phyloP scores from a whole-genome alignment of 805 yeast species.

The Cyberlindnera subsufficiens region DNA sequence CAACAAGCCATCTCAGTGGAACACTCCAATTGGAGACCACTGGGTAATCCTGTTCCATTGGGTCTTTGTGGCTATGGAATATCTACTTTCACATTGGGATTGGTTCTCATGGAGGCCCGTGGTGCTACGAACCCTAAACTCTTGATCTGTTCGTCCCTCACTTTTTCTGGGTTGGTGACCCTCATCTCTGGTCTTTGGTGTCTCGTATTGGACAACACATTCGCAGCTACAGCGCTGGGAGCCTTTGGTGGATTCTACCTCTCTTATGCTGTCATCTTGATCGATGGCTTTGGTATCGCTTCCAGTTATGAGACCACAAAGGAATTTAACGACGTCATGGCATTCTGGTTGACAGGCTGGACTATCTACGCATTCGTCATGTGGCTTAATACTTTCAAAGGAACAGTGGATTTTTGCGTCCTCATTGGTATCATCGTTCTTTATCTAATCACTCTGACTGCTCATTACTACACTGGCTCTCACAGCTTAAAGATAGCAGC shows the following conservation, averaged over 20 bases:
- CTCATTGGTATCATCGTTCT: slow-evolving; percentile 11
- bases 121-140: slow-evolving; percentile 38
- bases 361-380: slow-evolving; percentile 42
- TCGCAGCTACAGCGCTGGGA: slow-evolving; percentile 48
- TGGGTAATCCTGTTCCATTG: slow-evolving; percentile 45
- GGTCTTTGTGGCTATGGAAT: slow-evolving; percentile 46
- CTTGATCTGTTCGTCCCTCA: slow-evolving; percentile 39
- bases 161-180: slow-evolving; percentile 46
- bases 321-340: slow-evolving; percentile 39
- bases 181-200: slow-evolving; percentile 48
- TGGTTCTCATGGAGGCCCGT: slow-evolving; percentile 40
- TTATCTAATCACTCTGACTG: slow-evolving; percentile 32
- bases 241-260: slow-evolving; percentile 55
- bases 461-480: slow-evolving; percentile 35
- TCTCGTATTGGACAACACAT: slow-evolving; percentile 44
- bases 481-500: slow-evolving; percentile 35
- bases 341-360: slow-evolving; percentile 47
- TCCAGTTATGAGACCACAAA: slow-evolving; percentile 32
- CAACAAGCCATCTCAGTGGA: not conserved
- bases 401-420: slow-evolving; percentile 42
- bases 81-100: slow-evolving; percentile 41
- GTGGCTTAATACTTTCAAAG: slow-evolving; percentile 41
- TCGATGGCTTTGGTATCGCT: slow-evolving; percentile 37
- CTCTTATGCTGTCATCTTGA: slow-evolving; percentile 39
- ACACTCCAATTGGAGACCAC: slow-evolving; percentile 44